Conservation (phyloP, 129 eudicot species). For the Lactuca saligna region DNA sequence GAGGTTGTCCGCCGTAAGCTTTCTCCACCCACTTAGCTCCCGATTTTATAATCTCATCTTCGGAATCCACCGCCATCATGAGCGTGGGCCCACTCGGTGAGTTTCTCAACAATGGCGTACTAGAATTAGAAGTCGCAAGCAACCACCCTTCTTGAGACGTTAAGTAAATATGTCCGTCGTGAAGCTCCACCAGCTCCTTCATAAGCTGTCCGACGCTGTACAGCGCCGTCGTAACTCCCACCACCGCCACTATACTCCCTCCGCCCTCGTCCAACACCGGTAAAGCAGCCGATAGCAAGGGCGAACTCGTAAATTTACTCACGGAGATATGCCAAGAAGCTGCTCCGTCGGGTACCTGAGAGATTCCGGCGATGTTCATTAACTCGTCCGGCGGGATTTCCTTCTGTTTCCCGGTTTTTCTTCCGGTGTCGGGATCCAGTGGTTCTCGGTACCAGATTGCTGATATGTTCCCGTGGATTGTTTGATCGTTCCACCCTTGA, state of each 20-base stretch:
- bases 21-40: conserved; percentile 76
- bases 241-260: conserved; percentile 83
- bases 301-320: conserved; percentile 76
- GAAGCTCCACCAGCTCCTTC: conserved; percentile 83
- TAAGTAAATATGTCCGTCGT: conserved; percentile 83
- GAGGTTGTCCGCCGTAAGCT: conserved; percentile 45
- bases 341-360: conserved; percentile 94
- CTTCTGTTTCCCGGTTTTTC: conserved; percentile 51
- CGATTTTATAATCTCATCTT: conserved; percentile 59
- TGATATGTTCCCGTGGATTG: conserved; percentile 60
- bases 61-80: conserved; percentile 80
- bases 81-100: conserved; percentile 63
- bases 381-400: conserved; percentile 84
- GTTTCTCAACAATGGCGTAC: conserved; percentile 65
- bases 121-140: conserved; percentile 76
- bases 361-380: conserved; percentile 82
- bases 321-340: conserved; percentile 96
- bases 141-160: conserved; percentile 96
- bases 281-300: conserved; percentile 87
- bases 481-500: conserved; percentile 79
- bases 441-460: conserved; percentile 93
- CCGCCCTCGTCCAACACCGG: conserved; percentile 74
- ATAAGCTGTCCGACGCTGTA: conserved; percentile 90
- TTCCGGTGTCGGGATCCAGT: conserved; percentile 76
- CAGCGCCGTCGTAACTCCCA: conserved; percentile 86